phyloP scores from a whole-genome alignment of 805 yeast species.

The Ascoidea tarda region DNA sequence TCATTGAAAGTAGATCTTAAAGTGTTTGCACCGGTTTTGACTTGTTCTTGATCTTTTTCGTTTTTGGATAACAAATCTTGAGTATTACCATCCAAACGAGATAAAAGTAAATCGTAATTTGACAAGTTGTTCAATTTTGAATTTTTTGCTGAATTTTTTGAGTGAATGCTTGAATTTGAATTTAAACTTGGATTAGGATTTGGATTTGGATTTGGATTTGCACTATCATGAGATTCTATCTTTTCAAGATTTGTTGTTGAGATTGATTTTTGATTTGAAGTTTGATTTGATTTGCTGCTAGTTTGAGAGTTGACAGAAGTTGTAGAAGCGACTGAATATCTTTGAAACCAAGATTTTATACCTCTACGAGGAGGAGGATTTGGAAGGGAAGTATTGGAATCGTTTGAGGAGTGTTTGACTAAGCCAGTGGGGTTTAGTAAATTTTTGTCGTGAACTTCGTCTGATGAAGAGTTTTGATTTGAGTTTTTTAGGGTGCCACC shows the following conservation, averaged over 20 bases:
- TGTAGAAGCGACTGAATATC: neutral
- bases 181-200: neutral
- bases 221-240: too few relatives aligned
- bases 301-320: neutral
- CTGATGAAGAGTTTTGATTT: too few relatives aligned
- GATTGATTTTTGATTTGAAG: neutral
- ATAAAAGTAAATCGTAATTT: conserved; percentile 44
- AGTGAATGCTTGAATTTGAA: neutral
- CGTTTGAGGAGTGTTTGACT: neutral
- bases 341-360: neutral
- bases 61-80: conserved; percentile 35
- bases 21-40: conserved; percentile 30
- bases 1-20: conserved; percentile 21
- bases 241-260: neutral
- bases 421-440: neutral
- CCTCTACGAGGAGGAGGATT: neutral
- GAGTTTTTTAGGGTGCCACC: neutral
- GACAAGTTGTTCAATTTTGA: neutral
- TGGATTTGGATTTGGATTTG: neutral
- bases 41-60: conserved; percentile 34
- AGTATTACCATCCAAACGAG: conserved; percentile 42
- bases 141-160: neutral
- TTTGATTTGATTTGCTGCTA: neutral
- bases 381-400: neutral
- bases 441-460: neutral